phyloP scores from a whole-genome alignment of 73 alveolate species.

The Stentor roeselii region DNA sequence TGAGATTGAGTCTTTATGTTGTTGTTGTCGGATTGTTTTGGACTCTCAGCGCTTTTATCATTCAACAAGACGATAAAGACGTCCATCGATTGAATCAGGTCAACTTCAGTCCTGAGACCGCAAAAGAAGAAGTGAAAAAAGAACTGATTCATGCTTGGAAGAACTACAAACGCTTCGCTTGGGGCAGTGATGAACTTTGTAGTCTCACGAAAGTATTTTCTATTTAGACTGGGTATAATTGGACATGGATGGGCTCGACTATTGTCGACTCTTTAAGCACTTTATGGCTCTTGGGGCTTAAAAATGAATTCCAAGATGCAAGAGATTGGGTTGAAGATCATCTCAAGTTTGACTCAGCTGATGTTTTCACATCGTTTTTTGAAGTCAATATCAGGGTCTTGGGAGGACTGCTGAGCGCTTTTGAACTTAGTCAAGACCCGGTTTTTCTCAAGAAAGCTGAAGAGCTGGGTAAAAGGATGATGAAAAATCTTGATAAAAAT shows the following conservation, averaged over 20 bases:
- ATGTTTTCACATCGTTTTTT: neutral
- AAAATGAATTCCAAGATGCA: conserved; percentile 16
- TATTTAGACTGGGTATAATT: conserved; percentile 21
- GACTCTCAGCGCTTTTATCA: neutral
- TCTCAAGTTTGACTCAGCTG: neutral
- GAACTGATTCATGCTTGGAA: conserved; percentile 27
- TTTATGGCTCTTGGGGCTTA: neutral
- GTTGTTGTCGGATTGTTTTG: neutral
- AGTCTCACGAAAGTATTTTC: neutral
- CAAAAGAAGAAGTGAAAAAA: conserved; percentile 13
- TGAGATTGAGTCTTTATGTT: neutral
- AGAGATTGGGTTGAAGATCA: conserved; percentile 19
- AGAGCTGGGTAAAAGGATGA: conserved; percentile 20
- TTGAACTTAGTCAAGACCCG: neutral
- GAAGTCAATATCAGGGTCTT: conserved; percentile 29
- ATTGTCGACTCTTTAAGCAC: conserved; percentile 27
- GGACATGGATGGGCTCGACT: conserved; percentile 12
- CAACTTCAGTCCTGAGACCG: neutral
- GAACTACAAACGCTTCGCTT: neutral
- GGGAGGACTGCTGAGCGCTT: conserved; percentile 33
- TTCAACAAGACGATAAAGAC: neutral
- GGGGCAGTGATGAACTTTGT: conserved; percentile 27
- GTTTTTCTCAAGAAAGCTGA: conserved; percentile 14
- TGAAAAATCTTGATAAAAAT: neutral
- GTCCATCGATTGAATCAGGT: too few species aligned